Conservation (phyloP, 116 monocot species). For the Posidonia oceanica region DNA sequence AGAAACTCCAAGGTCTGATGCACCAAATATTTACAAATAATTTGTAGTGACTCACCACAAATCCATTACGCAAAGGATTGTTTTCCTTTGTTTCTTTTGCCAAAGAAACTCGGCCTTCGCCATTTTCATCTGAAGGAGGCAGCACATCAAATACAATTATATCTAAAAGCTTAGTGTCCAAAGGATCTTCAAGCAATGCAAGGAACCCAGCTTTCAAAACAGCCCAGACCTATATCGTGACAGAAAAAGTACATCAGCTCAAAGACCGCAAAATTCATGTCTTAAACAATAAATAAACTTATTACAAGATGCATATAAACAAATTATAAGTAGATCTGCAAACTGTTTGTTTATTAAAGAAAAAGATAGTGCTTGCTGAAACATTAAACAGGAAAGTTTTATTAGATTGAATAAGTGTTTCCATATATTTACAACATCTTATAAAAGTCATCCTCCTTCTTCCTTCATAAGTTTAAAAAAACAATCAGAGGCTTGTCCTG, state of each 20-base stretch:
- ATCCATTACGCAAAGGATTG: slow-evolving; percentile 78
- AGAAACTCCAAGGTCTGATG: not conserved
- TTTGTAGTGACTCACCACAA: slow-evolving; percentile 38
- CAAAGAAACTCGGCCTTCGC: slow-evolving; percentile 41
- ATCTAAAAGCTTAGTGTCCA: slow-evolving; percentile 75
- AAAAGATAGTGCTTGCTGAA: no score
- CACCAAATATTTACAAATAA: not conserved
- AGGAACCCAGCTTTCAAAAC: slow-evolving; percentile 96
- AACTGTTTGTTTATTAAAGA: no score
- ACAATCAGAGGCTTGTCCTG: no score
- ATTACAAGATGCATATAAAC: no score
- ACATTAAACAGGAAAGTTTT: no score
- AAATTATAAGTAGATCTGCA: no score
- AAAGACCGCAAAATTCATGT: not conserved
- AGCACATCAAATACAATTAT: slow-evolving; percentile 93
- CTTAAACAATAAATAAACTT: no score
- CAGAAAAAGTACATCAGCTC: not conserved
- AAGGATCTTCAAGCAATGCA: slow-evolving; percentile 93
- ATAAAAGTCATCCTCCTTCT: no score
- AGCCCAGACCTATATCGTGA: slow-evolving; percentile 71
- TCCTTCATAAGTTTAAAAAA: no score
- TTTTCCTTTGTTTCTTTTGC: slow-evolving; percentile 83
- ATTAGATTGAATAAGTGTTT: no score
- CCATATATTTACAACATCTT: no score
- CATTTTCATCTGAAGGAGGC: slow-evolving; percentile 71